Base-by-base conservation (phyloP, 2,329 filamentous ascomycete genomes). In the Ascosphaera pollenicola region DNA sequence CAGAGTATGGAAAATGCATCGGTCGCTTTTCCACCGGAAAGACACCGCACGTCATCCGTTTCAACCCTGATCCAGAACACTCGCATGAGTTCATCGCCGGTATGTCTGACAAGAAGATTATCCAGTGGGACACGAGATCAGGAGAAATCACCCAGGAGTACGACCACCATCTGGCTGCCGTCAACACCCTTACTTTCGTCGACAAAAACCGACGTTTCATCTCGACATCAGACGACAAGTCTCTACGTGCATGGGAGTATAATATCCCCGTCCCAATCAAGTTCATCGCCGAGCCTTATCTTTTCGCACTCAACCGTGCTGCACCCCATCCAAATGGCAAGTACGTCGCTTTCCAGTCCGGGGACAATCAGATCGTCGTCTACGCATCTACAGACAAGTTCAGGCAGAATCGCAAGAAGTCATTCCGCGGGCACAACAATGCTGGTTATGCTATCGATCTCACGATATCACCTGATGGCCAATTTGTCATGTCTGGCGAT, bases 81-180 rank as follows among this genome's bases (percentile, higher is more conserved):
- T 72, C 76, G 7, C 78, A 89, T 54, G 87, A 95, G 57, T 98
- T 98, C 58, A 61, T 98, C 41, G 85, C 84, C 1, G 89, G 89
- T 51, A 91, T 95, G 82, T 89, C 82, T 30, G 87, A 98, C 59
- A 98, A 98, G 66, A 94, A 94, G 65, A 98, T 98, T 48, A 70
- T 98, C 34, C 89, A 98, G 54, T 98, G 91, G 58, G 89, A 98
- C 58, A 85, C 76, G 2, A 73, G 91, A 19, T 75, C 76, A 5
- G 73, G 73, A 47, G 75, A 91, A 50, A 69, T 89, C 42, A 80
- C 93, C 10, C 91, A 98, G 54, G 89, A 95, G 63, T 98, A 98
- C 61, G 87, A 98, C 54, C 89, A 98, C 58, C 89, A 98, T 56
- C 64, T 98, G 44, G 89, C 84, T n/a, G 83, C 89, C 17, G 78